These are phyloP conservation scores for Pyricularia sp. DNA, from an alignment of 2,329 filamentous ascomycete genomes.

Conservation along the genomic window DNA sequence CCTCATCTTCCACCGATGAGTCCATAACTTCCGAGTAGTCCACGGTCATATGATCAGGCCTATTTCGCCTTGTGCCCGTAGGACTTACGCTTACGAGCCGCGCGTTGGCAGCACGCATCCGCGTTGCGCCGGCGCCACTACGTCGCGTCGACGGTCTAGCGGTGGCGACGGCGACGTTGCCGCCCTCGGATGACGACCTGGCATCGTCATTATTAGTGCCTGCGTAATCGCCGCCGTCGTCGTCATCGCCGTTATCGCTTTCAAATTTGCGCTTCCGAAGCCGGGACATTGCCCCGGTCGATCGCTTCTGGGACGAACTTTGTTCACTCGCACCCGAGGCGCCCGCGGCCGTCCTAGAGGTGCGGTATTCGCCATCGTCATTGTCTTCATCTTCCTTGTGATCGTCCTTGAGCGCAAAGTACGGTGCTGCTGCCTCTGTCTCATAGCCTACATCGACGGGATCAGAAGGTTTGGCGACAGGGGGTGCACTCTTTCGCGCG, in stretches of 20 bases:
- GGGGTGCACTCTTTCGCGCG: background rate
- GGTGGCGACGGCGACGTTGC: background rate
- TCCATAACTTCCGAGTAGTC: background rate
- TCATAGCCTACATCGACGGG: background rate
- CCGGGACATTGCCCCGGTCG: background rate
- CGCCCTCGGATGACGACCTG: background rate
- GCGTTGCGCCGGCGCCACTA: background rate
- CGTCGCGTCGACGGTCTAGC: background rate
- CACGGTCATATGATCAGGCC: background rate
- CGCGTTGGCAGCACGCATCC: background rate
- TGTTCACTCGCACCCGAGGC: background rate
- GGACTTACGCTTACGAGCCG: background rate
- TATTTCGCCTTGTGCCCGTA: background rate
- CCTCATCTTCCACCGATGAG: background rate
- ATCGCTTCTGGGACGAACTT: background rate
- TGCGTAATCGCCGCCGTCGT: background rate
- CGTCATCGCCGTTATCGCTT: constrained; percentile 2
- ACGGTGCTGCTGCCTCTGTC: background rate
- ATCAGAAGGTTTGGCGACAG: constrained; percentile 1
- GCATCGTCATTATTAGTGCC: background rate
- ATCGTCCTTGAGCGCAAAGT: constrained; percentile 9
- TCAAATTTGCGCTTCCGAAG: constrained; percentile 7
- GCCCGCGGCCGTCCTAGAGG: background rate
- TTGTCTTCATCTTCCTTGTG: constrained; percentile 7
- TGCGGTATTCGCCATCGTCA: background rate